Evolutionary conservation across 495 filamentous ascomycete species (phyloP).

Genomic region (Ramalina peruviana): DNA sequence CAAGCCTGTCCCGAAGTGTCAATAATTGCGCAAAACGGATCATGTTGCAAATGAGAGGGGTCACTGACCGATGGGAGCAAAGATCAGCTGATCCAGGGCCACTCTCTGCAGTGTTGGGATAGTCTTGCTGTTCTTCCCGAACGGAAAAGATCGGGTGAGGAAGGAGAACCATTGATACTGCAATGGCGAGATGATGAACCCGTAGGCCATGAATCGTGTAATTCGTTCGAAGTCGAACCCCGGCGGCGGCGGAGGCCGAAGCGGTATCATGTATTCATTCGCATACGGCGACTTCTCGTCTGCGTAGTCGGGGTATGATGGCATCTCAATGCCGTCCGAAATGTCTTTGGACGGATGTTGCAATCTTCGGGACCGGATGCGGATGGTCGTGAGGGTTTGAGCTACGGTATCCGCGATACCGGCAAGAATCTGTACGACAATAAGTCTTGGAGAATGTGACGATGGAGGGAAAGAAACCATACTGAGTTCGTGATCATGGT

Average conservation of each 20-base stretch:
- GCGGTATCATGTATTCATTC: slow-evolving; percentile 52
- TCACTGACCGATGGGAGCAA: slow-evolving; percentile 67
- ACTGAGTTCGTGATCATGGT: slow-evolving; percentile 98
- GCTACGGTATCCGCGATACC: slow-evolving; percentile 93
- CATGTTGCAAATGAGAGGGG: neutral
- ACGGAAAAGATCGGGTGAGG: slow-evolving; percentile 68
- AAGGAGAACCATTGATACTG: slow-evolving; percentile 95
- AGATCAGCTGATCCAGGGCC: slow-evolving; percentile 85
- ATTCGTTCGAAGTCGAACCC: slow-evolving; percentile 93
- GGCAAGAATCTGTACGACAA: slow-evolving; percentile 49
- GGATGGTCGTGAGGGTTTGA: slow-evolving; percentile 78
- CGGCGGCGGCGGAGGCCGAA: slow-evolving; percentile 47
- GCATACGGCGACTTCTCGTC: slow-evolving; percentile 67
- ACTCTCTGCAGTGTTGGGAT: slow-evolving; percentile 78
- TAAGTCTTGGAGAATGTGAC: neutral
- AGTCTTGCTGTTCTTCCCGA: slow-evolving; percentile 60
- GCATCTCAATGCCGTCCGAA: slow-evolving; percentile 74
- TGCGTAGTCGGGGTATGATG: slow-evolving; percentile 39
- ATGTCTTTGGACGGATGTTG: slow-evolving; percentile 42
- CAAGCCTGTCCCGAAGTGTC: slow-evolving; percentile 41
- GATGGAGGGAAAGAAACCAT: slow-evolving; percentile 20
- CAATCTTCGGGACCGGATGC: slow-evolving; percentile 49
- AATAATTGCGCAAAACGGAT: neutral
- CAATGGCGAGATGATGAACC: slow-evolving; percentile 90
- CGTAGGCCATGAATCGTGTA: slow-evolving; percentile 89